phyloP scores from a whole-genome alignment of 257 asterid species.

The Parsonsia alboflavescens region DNA sequence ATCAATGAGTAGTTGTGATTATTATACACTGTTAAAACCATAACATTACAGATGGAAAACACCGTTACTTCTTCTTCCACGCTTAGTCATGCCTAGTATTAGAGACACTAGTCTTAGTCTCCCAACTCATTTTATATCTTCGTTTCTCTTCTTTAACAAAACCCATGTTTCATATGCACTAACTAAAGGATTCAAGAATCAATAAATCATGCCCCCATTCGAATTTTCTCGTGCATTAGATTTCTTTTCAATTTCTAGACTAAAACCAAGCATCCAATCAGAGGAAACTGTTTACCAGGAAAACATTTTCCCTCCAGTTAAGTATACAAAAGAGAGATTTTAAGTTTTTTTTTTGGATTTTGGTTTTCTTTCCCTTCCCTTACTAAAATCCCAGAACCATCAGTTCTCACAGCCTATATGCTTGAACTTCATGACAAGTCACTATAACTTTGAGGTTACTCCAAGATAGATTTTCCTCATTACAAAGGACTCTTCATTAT shows the following conservation, averaged over 20 bases:
- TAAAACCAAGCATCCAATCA: background rate
- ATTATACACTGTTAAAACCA: background rate
- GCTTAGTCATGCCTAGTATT: background rate
- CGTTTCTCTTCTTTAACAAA: background rate
- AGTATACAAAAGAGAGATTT: background rate
- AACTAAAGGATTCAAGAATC: constrained; percentile 1
- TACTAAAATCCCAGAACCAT: background rate
- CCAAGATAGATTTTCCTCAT: background rate
- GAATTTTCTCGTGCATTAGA: background rate
- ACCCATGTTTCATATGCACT: background rate
- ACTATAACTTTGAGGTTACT: background rate
- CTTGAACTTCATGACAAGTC: background rate
- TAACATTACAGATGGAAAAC: background rate
- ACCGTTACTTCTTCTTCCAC: background rate
- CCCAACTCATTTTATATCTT: background rate
- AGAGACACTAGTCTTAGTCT: background rate
- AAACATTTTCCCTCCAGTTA: background rate
- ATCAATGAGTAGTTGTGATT: background rate
- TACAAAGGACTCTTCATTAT: background rate
- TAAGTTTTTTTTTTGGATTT: too few species aligned
- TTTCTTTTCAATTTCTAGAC: background rate
- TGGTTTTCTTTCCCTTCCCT: background rate
- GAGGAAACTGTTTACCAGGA: background rate
- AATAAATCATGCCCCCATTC: background rate
- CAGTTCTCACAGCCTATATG: background rate